Evolutionary conservation across 1,139 yeast species (phyloP).

Genomic region (Candida sanyaensis): DNA sequence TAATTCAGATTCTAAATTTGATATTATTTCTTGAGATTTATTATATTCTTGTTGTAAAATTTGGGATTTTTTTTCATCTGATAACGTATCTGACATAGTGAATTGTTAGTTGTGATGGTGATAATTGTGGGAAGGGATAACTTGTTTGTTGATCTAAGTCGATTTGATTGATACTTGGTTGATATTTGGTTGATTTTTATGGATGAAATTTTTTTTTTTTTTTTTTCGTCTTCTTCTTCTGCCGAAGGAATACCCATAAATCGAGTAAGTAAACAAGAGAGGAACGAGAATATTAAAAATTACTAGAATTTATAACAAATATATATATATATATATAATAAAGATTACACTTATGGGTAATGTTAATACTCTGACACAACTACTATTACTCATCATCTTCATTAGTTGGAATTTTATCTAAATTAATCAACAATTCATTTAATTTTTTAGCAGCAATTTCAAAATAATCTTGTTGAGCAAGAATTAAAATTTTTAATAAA

Average conservation of each 20-base stretch:
- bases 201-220: not conserved
- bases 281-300: too few species aligned
- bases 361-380: too few species aligned
- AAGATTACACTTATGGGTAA: too few species aligned
- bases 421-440: slow-evolving; percentile 28
- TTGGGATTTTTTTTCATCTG: slow-evolving; percentile 47
- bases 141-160: too few species aligned
- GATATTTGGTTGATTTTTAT: not conserved
- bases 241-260: too few species aligned
- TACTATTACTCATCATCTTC: slow-evolving; percentile 22
- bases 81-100: slow-evolving; percentile 10
- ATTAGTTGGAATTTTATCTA: slow-evolving; percentile 36
- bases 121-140: too few species aligned
- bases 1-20: slow-evolving; percentile 58
- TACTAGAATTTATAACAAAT: too few species aligned
- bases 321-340: too few species aligned
- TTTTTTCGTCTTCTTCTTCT: not conserved
- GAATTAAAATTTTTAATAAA: slow-evolving; percentile 61
- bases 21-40: slow-evolving; percentile 59
- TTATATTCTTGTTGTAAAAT: slow-evolving; percentile 62
- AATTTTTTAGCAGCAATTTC: slow-evolving; percentile 46
- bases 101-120: not conserved
- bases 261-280: too few species aligned
- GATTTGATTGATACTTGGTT: too few species aligned
- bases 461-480: slow-evolving; percentile 69